phyloP scores from a whole-genome alignment of 148 eudicot genomes.

The Chenopodium album region DNA sequence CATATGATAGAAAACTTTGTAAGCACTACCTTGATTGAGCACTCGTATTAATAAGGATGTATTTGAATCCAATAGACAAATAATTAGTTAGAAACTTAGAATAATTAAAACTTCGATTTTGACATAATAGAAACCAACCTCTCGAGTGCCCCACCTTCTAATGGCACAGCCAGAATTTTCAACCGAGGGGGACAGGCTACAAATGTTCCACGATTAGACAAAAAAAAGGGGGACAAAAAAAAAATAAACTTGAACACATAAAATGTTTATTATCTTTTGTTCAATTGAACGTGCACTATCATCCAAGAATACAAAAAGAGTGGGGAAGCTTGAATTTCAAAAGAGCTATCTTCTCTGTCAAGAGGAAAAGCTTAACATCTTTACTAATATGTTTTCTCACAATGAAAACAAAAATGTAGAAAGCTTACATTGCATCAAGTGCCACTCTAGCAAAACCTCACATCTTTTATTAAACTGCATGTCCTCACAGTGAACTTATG shows the following conservation, averaged over 20 bases:
- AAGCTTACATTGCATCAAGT: conserved; percentile 94
- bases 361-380: background rate
- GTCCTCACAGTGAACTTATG: conserved; percentile 82
- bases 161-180: too few species aligned
- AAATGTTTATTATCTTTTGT: background rate
- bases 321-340: background rate
- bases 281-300: background rate
- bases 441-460: conserved; percentile 88
- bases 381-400: background rate
- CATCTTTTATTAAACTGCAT: conserved; percentile 74
- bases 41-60: background rate
- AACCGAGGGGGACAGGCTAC: too few species aligned
- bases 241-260: too few species aligned
- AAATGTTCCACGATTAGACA: too few species aligned
- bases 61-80: background rate
- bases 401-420: background rate
- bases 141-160: too few species aligned
- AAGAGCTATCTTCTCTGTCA: background rate
- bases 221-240: too few species aligned
- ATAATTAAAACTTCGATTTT: too few species aligned
- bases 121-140: too few species aligned
- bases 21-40: background rate
- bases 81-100: background rate
- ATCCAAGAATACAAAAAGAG: background rate
- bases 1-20: background rate